These are phyloP conservation scores for Ophiocytium majus DNA, from an alignment of 352 stramenopile species.

Conservation along the genomic window DNA sequence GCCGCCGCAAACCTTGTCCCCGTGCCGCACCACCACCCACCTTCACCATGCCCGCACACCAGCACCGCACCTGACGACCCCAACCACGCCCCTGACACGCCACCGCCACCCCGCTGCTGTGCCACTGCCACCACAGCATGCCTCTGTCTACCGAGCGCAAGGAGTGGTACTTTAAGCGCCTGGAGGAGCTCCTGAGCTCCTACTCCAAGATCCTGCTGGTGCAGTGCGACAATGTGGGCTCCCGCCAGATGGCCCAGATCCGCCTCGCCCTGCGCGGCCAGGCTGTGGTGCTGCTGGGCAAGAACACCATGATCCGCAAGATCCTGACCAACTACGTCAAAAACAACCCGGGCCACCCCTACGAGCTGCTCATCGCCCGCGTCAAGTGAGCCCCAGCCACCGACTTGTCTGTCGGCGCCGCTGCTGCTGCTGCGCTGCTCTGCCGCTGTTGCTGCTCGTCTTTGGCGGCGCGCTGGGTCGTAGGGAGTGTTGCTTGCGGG, in stretches of 20 bases:
- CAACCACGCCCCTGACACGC: too few species aligned
- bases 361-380: conserved; percentile 74
- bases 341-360: conserved; percentile 92
- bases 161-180: conserved; percentile 85
- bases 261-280: conserved; percentile 87
- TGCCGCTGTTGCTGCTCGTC: too few species aligned
- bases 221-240: conserved; percentile 95
- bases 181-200: conserved; percentile 88
- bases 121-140: conserved; percentile 81
- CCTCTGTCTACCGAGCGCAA: conserved; percentile 61
- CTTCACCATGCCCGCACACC: too few species aligned
- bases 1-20: too few species aligned
- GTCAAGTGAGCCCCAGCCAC: conserved; percentile 39
- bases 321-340: conserved; percentile 93
- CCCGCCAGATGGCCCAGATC: conserved; percentile 97
- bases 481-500: too few species aligned
- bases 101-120: too few species aligned
- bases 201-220: conserved; percentile 98
- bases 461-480: too few species aligned
- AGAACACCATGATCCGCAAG: conserved; percentile 99
- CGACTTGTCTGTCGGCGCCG: too few species aligned
- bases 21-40: too few species aligned
- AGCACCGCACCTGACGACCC: too few species aligned
- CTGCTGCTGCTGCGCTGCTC: too few species aligned
- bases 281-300: conserved; percentile 97